Evolutionary conservation across 2,329 filamentous ascomycete species (phyloP).

Genomic region (Xylariaceae sp.): DNA sequence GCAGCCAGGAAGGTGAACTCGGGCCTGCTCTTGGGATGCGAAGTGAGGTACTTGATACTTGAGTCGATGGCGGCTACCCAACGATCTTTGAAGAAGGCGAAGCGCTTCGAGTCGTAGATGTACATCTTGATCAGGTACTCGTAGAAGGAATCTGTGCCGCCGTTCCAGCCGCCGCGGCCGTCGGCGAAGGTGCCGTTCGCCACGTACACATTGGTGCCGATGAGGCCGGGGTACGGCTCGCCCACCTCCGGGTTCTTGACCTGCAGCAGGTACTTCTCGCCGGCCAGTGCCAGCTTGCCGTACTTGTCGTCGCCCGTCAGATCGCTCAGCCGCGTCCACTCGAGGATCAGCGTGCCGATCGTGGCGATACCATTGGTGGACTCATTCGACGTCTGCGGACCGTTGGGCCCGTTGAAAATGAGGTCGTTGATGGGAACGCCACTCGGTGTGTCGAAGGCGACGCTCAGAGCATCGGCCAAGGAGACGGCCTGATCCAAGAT

Average conservation of each 20-base stretch:
- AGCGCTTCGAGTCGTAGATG: conserved; percentile 65
- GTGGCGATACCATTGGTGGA: conserved; percentile 67
- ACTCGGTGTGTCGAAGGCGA: conserved; percentile 70
- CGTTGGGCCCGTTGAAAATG: conserved; percentile 32
- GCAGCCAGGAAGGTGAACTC: conserved; percentile 67
- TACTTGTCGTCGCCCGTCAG: conserved; percentile 64
- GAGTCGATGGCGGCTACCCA: conserved; percentile 75
- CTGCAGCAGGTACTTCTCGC: conserved; percentile 62
- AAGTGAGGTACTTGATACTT: conserved; percentile 64
- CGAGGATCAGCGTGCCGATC: conserved; percentile 71
- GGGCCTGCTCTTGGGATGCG: conserved; percentile 58
- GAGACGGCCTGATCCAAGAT: conserved; percentile 62
- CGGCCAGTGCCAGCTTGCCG: conserved; percentile 59
- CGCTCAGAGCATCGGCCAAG: conserved; percentile 67
- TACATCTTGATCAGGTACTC: conserved; percentile 93
- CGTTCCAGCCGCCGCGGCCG: conserved; percentile 67
- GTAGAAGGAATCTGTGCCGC: conserved; percentile 75
- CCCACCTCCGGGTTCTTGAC: conserved; percentile 52
- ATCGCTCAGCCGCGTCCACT: conserved; percentile 79
- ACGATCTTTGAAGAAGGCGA: conserved; percentile 60
- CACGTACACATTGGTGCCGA: conserved; percentile 64
- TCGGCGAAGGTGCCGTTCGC: conserved; percentile 62
- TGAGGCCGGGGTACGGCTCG: conserved; percentile 71
- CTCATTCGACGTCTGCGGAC: conserved; percentile 22
- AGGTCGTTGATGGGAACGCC: conserved; percentile 71